These are phyloP conservation scores for Aspergillus sclerotioniger DNA, from an alignment of 495 filamentous ascomycete genomes.

Conservation along the genomic window DNA sequence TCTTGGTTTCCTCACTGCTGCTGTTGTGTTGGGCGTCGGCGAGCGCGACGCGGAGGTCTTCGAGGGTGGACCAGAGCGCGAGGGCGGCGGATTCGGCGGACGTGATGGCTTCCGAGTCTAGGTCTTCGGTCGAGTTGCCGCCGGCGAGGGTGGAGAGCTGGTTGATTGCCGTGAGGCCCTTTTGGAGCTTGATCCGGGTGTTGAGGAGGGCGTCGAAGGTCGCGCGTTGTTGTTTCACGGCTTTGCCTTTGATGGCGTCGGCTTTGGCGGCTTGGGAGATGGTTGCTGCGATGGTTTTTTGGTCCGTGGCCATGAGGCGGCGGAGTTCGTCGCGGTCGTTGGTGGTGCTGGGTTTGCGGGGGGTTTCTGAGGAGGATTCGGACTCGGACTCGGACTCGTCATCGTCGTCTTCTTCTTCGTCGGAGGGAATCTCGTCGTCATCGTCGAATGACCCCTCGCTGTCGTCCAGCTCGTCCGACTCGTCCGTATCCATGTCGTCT, in stretches of 20 bases:
- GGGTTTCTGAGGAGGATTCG: conserved; percentile 18
- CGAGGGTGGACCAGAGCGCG: conserved; percentile 80
- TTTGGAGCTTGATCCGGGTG: conserved; percentile 85
- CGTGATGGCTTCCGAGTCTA: conserved; percentile 51
- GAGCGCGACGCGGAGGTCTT: conserved; percentile 64
- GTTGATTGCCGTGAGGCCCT: conserved; percentile 78
- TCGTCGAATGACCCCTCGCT: conserved; percentile 29
- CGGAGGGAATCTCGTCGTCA: conserved; percentile 40
- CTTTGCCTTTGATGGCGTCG: conserved; percentile 80
- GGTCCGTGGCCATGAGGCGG: conserved; percentile 68
- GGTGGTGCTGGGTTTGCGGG: conserved; percentile 29
- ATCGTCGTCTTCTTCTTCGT: conserved; percentile 34
- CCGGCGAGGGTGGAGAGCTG: conserved; percentile 51
- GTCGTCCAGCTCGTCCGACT: conserved; percentile 20
- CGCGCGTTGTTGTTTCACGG: conserved; percentile 77
- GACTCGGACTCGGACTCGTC: conserved; percentile 33
- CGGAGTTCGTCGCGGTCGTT: conserved; percentile 58
- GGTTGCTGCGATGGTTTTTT: conserved; percentile 64
- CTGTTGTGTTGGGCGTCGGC: conserved; percentile 40
- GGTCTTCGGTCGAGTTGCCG: conserved; percentile 31
- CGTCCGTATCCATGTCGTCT: conserved; percentile 24
- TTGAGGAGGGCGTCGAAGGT: conserved; percentile 86
- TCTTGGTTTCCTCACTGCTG: conserved; percentile 45
- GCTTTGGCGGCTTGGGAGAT: conserved; percentile 71
- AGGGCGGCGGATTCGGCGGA: conserved; percentile 87